Conservation (phyloP, 192 early-diverging fungal genomes). For the Entophlyctis helioformis region DNA sequence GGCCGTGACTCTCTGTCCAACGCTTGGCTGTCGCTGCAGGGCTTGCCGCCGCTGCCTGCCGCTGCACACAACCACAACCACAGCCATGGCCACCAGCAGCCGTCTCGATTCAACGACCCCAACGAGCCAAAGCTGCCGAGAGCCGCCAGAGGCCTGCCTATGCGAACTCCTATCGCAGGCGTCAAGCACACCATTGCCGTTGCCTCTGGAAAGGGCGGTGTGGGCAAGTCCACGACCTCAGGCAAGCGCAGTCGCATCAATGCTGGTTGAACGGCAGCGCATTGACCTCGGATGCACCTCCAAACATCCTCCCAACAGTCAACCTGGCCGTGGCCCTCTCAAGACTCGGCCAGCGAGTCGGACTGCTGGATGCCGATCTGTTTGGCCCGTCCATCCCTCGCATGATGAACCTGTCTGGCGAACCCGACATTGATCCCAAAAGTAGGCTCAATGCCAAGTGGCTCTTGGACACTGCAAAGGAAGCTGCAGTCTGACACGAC, state of each 20-base stretch:
- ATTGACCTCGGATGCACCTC: not conserved
- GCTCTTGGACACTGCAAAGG: too few species aligned
- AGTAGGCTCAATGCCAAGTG: slow-evolving; percentile 15
- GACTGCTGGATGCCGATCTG: slow-evolving; percentile 82
- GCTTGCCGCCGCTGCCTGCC: too few species aligned
- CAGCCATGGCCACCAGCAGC: too few species aligned
- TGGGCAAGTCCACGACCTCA: slow-evolving; percentile 80
- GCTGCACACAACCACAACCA: too few species aligned
- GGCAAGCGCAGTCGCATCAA: slow-evolving; percentile 23
- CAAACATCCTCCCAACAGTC: slow-evolving; percentile 28
- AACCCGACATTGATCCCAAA: slow-evolving; percentile 53
- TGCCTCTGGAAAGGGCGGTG: slow-evolving; percentile 83
- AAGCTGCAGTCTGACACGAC: too few species aligned
- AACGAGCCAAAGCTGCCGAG: too few species aligned
- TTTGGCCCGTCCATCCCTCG: slow-evolving; percentile 82
- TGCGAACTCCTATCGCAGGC: slow-evolving; percentile 52
- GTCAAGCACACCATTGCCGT: slow-evolving; percentile 70
- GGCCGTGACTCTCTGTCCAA: too few species aligned
- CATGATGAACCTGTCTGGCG: slow-evolving; percentile 69
- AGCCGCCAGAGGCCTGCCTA: slow-evolving; percentile 48
- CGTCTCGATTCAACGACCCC: too few species aligned
- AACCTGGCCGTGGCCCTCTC: slow-evolving; percentile 63
- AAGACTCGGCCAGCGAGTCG: slow-evolving; percentile 35
- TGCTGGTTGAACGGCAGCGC: not conserved
- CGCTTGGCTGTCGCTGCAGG: too few species aligned